Evolutionary conservation across 164 flowering plant species (phyloP), one percentile per base, ranked within the genome.

Genomic region (Tinospora cordifolia): DNA sequence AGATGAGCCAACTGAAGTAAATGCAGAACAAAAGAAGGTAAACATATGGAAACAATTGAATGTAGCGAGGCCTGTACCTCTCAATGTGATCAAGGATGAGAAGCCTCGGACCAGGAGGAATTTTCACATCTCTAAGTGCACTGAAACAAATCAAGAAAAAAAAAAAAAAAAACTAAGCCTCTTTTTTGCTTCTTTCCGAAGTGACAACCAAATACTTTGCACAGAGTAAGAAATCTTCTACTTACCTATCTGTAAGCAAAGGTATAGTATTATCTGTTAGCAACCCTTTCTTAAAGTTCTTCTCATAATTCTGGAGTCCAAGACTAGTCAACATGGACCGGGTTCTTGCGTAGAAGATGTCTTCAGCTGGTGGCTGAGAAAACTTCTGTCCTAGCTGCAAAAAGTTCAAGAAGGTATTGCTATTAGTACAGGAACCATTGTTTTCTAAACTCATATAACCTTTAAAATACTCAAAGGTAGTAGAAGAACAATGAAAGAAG

Each of bases 51-150:
- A 68, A 26, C 26, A 9, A 5, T 67, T 41, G 62, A 12, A 46
- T 17, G 22, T 44, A 34, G 21, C 41, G 69, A 21, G 26, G 64
- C 17, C 65, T 77, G 22, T 6, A 89, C 97, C 97, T 88, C 65
- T 88, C 81, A 67, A 91, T 82, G 76, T 87, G 90, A 75, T 93
- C 90, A 14, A 91, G 94, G 79, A 91, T 93, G 65, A 93, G 88
- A 47, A 93, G 90, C 77, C 98, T 85, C 54, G 98, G 98, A 58
- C 98, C 98, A 24, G 98, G 97, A 24, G 97, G 98, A 77, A 93
- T 86, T 63, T 75, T 87, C 60, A 86, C 96, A 81, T 93, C 98
- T 84, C 86, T 83, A 41, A 93, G 94, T 66, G 97, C 96, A 74
- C 98, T 93, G 94, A 65, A 76, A 79, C 51, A 81, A 26, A 60